Base-by-base conservation (phyloP, 2,329 filamentous ascomycete genomes). In the Fusarium siculi region DNA sequence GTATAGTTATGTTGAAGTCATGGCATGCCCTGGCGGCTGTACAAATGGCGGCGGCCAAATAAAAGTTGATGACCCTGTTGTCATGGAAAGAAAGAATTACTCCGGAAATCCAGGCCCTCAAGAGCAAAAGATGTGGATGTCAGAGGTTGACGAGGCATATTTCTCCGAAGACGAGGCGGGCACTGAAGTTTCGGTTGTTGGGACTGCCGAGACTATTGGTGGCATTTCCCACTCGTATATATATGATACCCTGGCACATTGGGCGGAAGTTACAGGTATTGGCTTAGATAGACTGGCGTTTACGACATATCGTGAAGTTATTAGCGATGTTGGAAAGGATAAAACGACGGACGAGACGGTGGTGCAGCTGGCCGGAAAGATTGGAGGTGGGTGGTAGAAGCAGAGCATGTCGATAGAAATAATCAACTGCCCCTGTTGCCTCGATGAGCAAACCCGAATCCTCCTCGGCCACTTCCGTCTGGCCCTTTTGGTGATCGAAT, bases 21-120 rank as follows among this genome's bases (percentile, higher is more conserved):
- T 99, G 96, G 96, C 96, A 19, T 99, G 96, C 81, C 96, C 96
- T 0, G 96, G 96, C n/a, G 96, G 96, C 7, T 99, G 96, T 84
- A 99, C 96, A 61, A 99, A 99, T 77, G 96, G 96, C 4, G 96
- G 96, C 42, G 96, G 96, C 2, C 96, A 99, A 84, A 92, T 99
- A 80, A 97, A 97, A 79, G 90, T 94, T 32, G 93, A 94, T 59
- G 96, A 98, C 80, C 90, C 93, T 11, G 84, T 90, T 18, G 83
- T 92, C 15, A 77, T 86, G 46, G 86, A 87, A 69, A 85, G 85
- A 53, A 86, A 84, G 70, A 83, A 84, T 6, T 74, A 85, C 19
- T 80, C 82, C 5, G 81, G 82, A 37, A 93, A 92, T 77, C 88
- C 91, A 36, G 92, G 93, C 0, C 90, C 92, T 8, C 89, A 91